Evolutionary conservation across 495 filamentous ascomycete species (phyloP), one percentile per base, ranked within the genome.

Genomic region (Trypethelium eluteriae): DNA sequence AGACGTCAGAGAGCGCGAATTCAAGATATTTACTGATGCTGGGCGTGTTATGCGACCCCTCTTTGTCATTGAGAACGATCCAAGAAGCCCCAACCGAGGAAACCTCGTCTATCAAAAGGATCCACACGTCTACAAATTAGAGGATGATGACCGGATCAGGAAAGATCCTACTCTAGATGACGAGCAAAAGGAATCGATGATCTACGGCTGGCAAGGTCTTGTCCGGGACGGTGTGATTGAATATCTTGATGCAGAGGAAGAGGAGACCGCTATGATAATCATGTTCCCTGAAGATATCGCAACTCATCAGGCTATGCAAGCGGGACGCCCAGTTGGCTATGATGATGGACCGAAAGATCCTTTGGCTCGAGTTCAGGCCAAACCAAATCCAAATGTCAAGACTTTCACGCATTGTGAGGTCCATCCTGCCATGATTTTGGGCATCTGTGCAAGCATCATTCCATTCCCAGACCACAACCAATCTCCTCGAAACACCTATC

Each of bases 391-490:
- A 11, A 87, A 85, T 6, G 89, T 92, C 0, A 89, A 93, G 75
- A 89, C 87, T 59, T 97, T 90, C 82, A 99, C 94, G 2, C 94
- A 99, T 76, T 98, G 95, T 76, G 94, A 99, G 77, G 98, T 99
- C 74, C 95, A 99, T 73, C 94, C 94, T 11, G 95, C 91, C 81
- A 99, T 98, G 95, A 92, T 99, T 76, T 79, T 98, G 62, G 95
- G 94, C 68, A 92, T 98, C 66, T 98, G 95, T 74, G 94, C 94
- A 65, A 96, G 91, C 81, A 98, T 99, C 77, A 99, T 99, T 81
- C 94, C 94, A 0, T 99, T 98, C 85, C 94, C 94, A 4, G 95
- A 99, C 78, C 94, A 99, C 80, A 99, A 99, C 75, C 94, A 93
- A 84, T 96, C 92, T 66, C 94, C 94, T 68, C 85, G 95, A 87